These are phyloP conservation scores for Cutaneotrichosporon sp. DNA, from an alignment of 1,284 basidiomycete species.

Conservation along the genomic window DNA sequence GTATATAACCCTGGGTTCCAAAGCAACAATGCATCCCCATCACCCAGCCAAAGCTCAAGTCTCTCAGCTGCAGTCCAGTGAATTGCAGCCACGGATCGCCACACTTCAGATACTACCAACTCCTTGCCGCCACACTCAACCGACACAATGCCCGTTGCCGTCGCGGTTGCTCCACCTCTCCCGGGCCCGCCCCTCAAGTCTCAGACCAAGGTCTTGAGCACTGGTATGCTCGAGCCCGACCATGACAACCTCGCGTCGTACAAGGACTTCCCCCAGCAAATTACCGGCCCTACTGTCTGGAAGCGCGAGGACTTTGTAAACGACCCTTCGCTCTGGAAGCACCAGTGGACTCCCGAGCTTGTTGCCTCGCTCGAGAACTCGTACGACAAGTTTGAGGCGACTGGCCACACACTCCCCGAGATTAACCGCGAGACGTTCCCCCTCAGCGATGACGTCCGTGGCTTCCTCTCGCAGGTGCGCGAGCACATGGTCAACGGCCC, in stretches of 20 bases:
- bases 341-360: slow-evolving; percentile 27
- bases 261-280: slow-evolving; percentile 38
- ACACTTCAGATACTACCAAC: not conserved
- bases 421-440: slow-evolving; percentile 33
- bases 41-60: too few relatives aligned
- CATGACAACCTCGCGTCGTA: slow-evolving; percentile 30
- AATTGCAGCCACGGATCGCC: too few relatives aligned
- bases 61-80: too few relatives aligned
- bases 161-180: slow-evolving; percentile 3
- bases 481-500: slow-evolving; percentile 34
- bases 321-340: slow-evolving; percentile 28
- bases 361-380: slow-evolving; percentile 26
- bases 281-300: slow-evolving; percentile 42
- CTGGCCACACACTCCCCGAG: slow-evolving; percentile 23
- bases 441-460: slow-evolving; percentile 14
- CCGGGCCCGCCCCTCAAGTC: slow-evolving; percentile 1
- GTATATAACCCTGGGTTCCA: too few relatives aligned
- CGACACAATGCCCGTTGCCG: slow-evolving; percentile 8
- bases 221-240: slow-evolving; percentile 31
- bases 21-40: too few relatives aligned
- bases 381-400: slow-evolving; percentile 25
- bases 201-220: slow-evolving; percentile 18
- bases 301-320: slow-evolving; percentile 24
- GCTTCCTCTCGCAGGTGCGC: slow-evolving; percentile 26
- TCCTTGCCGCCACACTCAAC: not conserved